Conservation (phyloP, 192 early-diverging fungal genomes). For the Rhizophagus sp. region DNA sequence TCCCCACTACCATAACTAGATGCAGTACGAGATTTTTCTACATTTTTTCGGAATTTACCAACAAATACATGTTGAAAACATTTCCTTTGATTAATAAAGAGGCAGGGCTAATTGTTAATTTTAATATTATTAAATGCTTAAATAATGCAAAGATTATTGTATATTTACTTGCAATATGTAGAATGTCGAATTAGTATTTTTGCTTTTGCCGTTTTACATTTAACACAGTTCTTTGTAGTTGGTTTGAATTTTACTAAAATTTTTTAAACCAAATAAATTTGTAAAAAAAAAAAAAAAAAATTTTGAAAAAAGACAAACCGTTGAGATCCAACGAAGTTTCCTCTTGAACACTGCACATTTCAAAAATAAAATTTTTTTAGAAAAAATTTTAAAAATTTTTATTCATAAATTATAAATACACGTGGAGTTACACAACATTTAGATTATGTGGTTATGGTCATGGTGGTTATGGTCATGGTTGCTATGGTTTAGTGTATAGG, state of each 20-base stretch:
- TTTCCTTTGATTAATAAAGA: slow-evolving; percentile 35
- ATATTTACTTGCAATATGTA: slow-evolving; percentile 73
- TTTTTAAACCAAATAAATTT: background rate
- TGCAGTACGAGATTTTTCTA: slow-evolving; percentile 52
- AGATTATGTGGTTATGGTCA: too few species aligned
- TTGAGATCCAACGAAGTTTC: background rate
- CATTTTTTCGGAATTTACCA: slow-evolving; percentile 67
- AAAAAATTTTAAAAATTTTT: too few species aligned
- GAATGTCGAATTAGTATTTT: slow-evolving; percentile 67
- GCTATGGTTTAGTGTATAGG: too few species aligned
- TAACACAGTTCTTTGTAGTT: slow-evolving; percentile 35
- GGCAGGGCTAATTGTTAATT: background rate
- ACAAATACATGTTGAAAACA: slow-evolving; percentile 73
- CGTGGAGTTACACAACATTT: too few species aligned
- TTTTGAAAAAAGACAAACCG: background rate
- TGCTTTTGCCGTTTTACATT: slow-evolving; percentile 73
- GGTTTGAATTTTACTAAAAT: background rate
- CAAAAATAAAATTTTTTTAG: too few species aligned
- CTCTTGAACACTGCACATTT: background rate
- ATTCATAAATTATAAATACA: too few species aligned
- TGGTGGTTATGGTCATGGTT: too few species aligned
- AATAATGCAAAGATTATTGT: background rate
- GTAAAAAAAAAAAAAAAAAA: too few species aligned
- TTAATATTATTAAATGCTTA: background rate
- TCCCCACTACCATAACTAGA: slow-evolving; percentile 37